Percentiles rank a stretch among this genome's conserved stretches.
These are phyloP conservation scores for Neofusicoccum umdonicola DNA, from an alignment of 2,329 filamentous ascomycete species.

Conservation along the genomic window DNA sequence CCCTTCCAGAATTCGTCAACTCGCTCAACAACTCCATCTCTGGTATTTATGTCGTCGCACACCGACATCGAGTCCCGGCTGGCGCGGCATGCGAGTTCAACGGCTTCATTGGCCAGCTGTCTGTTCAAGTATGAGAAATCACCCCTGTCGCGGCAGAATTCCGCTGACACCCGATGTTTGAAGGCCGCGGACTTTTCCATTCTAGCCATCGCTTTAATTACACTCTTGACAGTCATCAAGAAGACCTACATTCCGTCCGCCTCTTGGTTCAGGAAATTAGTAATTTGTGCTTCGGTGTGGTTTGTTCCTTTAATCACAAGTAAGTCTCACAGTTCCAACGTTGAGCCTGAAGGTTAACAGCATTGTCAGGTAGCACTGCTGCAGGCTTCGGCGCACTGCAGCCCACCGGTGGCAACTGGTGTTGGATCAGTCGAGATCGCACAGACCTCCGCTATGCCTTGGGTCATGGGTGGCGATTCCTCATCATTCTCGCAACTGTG, in stretches of 20 bases:
- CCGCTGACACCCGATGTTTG: slow-evolving; percentile 4
- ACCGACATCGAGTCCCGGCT: slow-evolving; percentile 25
- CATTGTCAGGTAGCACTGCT: slow-evolving; percentile 3
- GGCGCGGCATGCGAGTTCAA: slow-evolving; percentile 42
- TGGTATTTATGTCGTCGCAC: slow-evolving; percentile 35
- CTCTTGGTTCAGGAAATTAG: slow-evolving; percentile 28
- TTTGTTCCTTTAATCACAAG: slow-evolving; percentile 41
- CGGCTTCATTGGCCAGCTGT: slow-evolving; percentile 47
- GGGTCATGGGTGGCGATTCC: slow-evolving; percentile 48
- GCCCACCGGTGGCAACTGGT: slow-evolving; percentile 49
- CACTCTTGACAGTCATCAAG: slow-evolving; percentile 41
- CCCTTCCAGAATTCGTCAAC: slow-evolving; percentile 43
- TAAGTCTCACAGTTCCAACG: slow-evolving; percentile 13
- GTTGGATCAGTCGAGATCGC: slow-evolving; percentile 44
- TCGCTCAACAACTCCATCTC: slow-evolving; percentile 45
- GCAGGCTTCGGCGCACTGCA: slow-evolving; percentile 24
- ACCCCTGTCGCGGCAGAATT: not conserved
- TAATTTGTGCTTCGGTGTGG: slow-evolving; percentile 42
- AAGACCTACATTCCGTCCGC: slow-evolving; percentile 34
- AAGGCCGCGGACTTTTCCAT: slow-evolving; percentile 40
- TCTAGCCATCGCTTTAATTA: slow-evolving; percentile 46
- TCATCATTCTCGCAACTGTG: slow-evolving; percentile 42
- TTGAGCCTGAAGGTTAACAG: not conserved
- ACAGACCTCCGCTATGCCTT: slow-evolving; percentile 45
- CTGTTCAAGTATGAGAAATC: slow-evolving; percentile 39